Evolutionary conservation across 805 yeast species (phyloP), one percentile per base, ranked within the genome.

Genomic region (Candida odintsovae): DNA sequence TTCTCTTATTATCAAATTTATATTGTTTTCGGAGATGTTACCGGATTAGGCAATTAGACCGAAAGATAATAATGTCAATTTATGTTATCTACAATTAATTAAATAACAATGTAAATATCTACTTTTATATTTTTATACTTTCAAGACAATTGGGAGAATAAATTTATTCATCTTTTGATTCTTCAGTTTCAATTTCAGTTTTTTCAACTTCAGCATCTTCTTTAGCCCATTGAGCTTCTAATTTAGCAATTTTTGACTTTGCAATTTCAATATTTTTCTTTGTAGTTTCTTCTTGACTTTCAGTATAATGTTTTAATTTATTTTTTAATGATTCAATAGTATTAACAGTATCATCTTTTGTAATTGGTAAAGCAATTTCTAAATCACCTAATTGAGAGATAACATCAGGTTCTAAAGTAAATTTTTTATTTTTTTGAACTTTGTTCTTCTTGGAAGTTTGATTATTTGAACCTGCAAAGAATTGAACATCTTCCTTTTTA

Each of bases 271-370:
- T 73, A 65, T 86, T 84, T 66, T 78, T 77, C 64, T 81, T 77
- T 50, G 97, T 88, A 61, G 82, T 86, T 47, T 81, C 86, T 50
- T 83, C 90, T 72, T 89, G 95, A 68, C 82, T 81, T 42, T 75
- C 73, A 66, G 76, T 71, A 70, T 78, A 86, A 52, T 80, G 80
- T 47, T 70, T 72, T 61, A 87, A 78, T 66, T 94, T 90, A 57
- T 73, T 77, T 73, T 82, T 80, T 68, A 92, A 79, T 54, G 79
- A 72, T 44, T 73, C 80, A 59, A 86, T 67, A 52, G 92, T 79
- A 40, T 68, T 67, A 28, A 83, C 73, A 54, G 84, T 81, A 45
- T 86, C 92, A 16, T 82, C 94, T 52, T 77, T 70, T 57, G 82
- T 76, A 50, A 83, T 73, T 63, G 99, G 99, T 52, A 90, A 77